phyloP scores from a whole-genome alignment of 371 early-diverging fungal species.

The Amoeboradix gromovi region DNA sequence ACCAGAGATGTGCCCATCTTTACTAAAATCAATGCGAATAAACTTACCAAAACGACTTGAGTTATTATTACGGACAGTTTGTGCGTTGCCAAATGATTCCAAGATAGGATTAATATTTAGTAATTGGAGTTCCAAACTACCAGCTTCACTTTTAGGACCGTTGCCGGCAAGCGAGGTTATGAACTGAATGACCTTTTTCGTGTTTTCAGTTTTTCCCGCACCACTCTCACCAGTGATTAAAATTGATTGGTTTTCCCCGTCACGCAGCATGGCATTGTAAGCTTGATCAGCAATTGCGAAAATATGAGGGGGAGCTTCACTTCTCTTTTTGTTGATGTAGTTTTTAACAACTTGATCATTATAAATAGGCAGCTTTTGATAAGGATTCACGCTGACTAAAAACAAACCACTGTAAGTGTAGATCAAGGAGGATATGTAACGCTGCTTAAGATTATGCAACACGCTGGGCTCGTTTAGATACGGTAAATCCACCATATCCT shows the following conservation, averaged over 20 bases:
- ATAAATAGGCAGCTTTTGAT: conserved; percentile 72
- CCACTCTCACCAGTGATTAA: conserved; percentile 98
- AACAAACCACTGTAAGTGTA: conserved; percentile 98
- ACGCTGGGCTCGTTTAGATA: conserved; percentile 96
- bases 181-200: conserved; percentile 97
- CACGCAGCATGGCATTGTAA: conserved; percentile 74
- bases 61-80: conserved; percentile 97
- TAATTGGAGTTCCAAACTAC: conserved; percentile 65
- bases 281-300: conserved; percentile 83
- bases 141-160: conserved; percentile 8
- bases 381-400: conserved; percentile 96
- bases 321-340: conserved; percentile 56
- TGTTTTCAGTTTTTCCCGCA: conserved; percentile 99
- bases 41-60: conserved; percentile 98
- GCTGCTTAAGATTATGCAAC: conserved; percentile 66
- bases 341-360: conserved; percentile 39
- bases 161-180: conserved; percentile 59
- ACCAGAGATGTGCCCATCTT: conserved; percentile 60
- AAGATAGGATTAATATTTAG: conserved; percentile 90
- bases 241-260: conserved; percentile 86
- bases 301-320: conserved; percentile 82
- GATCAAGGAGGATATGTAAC: conserved; percentile 67
- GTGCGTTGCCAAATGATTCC: conserved; percentile 98
- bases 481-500: conserved; percentile 92
- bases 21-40: conserved; percentile 86